Evolutionary conservation across 768 basidiomycete species (phyloP).

Genomic region (Russula vinacea): DNA sequence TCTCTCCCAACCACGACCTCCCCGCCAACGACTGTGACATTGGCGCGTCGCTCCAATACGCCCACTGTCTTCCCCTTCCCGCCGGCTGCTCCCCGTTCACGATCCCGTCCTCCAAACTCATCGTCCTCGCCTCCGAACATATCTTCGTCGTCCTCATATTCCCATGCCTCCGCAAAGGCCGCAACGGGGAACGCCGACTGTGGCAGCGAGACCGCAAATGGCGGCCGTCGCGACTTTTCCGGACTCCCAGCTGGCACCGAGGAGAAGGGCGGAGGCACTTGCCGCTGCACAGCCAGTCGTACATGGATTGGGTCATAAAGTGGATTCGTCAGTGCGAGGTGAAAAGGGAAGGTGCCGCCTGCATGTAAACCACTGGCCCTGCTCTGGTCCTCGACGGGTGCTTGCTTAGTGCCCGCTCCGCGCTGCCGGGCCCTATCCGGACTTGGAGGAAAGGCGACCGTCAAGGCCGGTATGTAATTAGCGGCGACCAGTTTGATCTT

Average conservation of each 20-base stretch:
- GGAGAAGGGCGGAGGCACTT: slow-evolving; percentile 36
- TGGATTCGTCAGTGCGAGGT: slow-evolving; percentile 90
- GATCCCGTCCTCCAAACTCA: slow-evolving; percentile 38
- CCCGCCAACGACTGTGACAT: slow-evolving; percentile 83
- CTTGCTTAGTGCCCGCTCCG: slow-evolving; percentile 38
- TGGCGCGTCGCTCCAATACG: slow-evolving; percentile 85
- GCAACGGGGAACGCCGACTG: slow-evolving; percentile 75
- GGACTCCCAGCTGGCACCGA: slow-evolving; percentile 40
- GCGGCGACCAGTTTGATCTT: slow-evolving; percentile 97
- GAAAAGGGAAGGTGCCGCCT: slow-evolving; percentile 82
- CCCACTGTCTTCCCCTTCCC: slow-evolving; percentile 60
- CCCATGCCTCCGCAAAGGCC: slow-evolving; percentile 96
- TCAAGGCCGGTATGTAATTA: slow-evolving; percentile 88
- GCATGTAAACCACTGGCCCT: slow-evolving; percentile 51
- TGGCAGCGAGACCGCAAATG: slow-evolving; percentile 79
- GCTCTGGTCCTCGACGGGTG: slow-evolving; percentile 41
- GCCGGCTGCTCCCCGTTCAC: slow-evolving; percentile 47
- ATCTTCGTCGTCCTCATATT: slow-evolving; percentile 90
- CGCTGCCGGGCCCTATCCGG: slow-evolving; percentile 36
- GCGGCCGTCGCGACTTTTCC: slow-evolving; percentile 62
- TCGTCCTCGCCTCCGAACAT: slow-evolving; percentile 63
- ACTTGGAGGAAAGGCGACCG: slow-evolving; percentile 62
- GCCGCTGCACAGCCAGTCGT: slow-evolving; percentile 74
- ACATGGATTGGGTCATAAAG: slow-evolving; percentile 95
- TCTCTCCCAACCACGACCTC: slow-evolving; percentile 85